A percentile compares a stretch with the other conserved stretches of the same genome.
These are phyloP conservation scores for Chlorella sp. DNA, from an alignment of 139 green algal species.

Conservation along the genomic window DNA sequence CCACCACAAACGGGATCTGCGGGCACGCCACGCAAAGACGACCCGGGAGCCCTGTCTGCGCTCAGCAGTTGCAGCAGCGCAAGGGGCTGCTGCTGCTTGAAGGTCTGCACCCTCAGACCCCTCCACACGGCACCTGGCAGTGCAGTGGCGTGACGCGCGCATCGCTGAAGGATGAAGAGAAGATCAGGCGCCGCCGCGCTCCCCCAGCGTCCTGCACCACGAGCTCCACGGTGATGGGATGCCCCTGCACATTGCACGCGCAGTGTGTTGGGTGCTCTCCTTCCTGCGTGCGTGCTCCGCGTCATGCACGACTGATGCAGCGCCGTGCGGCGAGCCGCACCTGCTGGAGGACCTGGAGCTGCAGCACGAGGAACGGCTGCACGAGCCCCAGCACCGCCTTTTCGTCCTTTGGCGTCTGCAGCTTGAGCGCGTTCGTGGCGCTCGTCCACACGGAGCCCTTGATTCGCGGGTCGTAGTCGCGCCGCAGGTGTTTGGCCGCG, in stretches of 20 bases:
- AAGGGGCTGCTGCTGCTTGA: too few species aligned
- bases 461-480: conserved; percentile 29
- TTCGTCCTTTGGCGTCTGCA: conserved; percentile 26
- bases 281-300: background rate
- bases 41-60: background rate
- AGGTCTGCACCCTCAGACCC: too few species aligned
- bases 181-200: conserved; percentile 21
- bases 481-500: conserved; percentile 16
- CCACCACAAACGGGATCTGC: conserved; percentile 14
- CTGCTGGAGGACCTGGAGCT: conserved; percentile 21
- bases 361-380: conserved; percentile 34
- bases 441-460: conserved; percentile 29
- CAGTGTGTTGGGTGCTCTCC: background rate
- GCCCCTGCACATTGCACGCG: conserved; percentile 7
- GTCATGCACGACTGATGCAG: background rate
- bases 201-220: conserved; percentile 11
- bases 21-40: background rate
- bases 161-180: conserved; percentile 33
- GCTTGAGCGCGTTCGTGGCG: conserved; percentile 5
- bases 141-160: conserved; percentile 23
- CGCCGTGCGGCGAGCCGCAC: too few species aligned
- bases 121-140: conserved; percentile 12
- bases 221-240: conserved; percentile 26
- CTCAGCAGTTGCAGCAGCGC: too few species aligned
- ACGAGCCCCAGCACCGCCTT: conserved; percentile 15